Conservation (phyloP, 2,329 filamentous ascomycete genomes). For the Amesomyces nigricolor region DNA sequence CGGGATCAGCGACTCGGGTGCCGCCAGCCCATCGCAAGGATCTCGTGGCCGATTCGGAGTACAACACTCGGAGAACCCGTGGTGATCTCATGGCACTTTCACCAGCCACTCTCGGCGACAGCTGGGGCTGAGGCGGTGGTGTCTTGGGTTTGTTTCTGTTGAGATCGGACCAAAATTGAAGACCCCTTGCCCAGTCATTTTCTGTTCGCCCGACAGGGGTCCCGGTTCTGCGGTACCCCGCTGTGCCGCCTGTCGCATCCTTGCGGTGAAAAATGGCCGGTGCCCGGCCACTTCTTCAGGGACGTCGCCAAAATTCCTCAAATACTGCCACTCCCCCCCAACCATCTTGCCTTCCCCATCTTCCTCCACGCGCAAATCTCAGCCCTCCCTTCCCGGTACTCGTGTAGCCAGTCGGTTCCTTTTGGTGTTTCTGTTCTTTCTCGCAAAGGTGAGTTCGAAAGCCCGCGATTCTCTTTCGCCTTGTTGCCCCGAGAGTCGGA, state of each 20-base stretch:
- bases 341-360: conserved; percentile 16
- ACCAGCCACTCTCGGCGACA: background rate
- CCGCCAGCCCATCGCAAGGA: background rate
- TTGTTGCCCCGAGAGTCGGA: background rate
- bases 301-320: conserved; percentile 26
- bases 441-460: conserved; percentile 14
- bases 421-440: conserved; percentile 10
- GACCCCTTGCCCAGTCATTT: conserved; percentile 5
- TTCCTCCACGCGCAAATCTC: conserved; percentile 20
- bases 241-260: conserved; percentile 17
- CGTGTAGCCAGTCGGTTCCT: conserved; percentile 8
- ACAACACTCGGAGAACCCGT: background rate
- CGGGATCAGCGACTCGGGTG: background rate
- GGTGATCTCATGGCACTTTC: background rate
- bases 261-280: conserved; percentile 25
- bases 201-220: conserved; percentile 13
- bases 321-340: conserved; percentile 26
- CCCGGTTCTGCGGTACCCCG: conserved; percentile 20
- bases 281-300: conserved; percentile 21
- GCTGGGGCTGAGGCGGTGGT: background rate
- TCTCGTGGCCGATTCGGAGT: conserved; percentile 1
- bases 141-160: background rate
- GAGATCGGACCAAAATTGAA: conserved; percentile 7
- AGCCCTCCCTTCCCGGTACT: conserved; percentile 8
- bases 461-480: background rate